Base-by-base conservation (phyloP, 192 early-diverging fungal genomes). In the Spizellomyces sp. region DNA sequence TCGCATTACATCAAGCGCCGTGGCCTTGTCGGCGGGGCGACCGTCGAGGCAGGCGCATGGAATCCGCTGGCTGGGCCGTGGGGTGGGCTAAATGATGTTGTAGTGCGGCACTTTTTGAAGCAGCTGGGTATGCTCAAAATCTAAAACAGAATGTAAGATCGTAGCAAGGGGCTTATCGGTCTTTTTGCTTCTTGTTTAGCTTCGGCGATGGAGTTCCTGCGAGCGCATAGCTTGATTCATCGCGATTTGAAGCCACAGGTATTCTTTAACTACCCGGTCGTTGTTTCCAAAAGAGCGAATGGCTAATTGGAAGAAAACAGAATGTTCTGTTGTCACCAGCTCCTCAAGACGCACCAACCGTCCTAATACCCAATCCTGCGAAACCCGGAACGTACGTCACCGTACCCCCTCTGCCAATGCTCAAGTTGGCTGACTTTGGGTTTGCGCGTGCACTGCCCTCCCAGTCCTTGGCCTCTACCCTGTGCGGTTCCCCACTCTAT, bases 401-500 rank as follows among this genome's bases (percentile, higher is more conserved):
- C 58, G 81, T 74, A 27, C 81, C 86, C 57, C 81, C 85, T 8
- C 70, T 93, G 21, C 97, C 97, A 14, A 80, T 80, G 36, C 80
- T 99, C 10, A 96, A 98, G 70, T 86, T 99, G 10, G 98, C 95
- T 8, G 98, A 99, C 76, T 99, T 99, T 80, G 98, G 98, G 9
- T 99, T 99, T 83, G 96, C 98, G 3, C 86, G 98, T 19, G 90
- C 90, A 12, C 78, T 99, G 44, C 92, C 90, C 19, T 83, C 84
- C 10, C 85, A 91, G 5, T 91, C 90, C n/a, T 76, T 99, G 63
- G 96, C 95, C 0, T 93, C 95, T 48, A 99, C 96, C 1, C 83
- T 99, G 41, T 99, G 98, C 66, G 98, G 98, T 1, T 96, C 94
- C 12, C 97, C 97, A 7, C 84, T 99, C 10, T 98, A 97, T 75